Percentiles rank a stretch among this genome's conserved stretches.
Evolutionary conservation across 2,329 filamentous ascomycete genomes (phyloP).

Genomic region (Xylaria polymorpha): DNA sequence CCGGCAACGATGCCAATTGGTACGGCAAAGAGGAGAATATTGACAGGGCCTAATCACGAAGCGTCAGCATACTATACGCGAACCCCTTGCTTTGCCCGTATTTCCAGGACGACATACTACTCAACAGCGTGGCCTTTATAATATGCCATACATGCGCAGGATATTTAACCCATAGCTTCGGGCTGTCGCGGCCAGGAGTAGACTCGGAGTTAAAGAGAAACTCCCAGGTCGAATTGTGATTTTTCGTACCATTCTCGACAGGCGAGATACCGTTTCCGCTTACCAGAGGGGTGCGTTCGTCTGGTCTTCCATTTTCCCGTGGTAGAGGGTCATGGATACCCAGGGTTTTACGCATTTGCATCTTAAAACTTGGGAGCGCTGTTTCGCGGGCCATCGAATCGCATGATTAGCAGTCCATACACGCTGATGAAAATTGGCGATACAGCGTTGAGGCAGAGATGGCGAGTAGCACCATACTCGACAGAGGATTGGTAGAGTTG

Average conservation of each 20-base stretch:
- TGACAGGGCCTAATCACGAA: slow-evolving; percentile 65
- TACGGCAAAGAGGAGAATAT: slow-evolving; percentile 78
- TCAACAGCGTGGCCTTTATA: slow-evolving; percentile 67
- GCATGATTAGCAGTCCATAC: slow-evolving; percentile 46
- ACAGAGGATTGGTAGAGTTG: not conserved
- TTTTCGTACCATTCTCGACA: slow-evolving; percentile 38
- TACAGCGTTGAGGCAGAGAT: slow-evolving; percentile 6
- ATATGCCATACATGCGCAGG: slow-evolving; percentile 65
- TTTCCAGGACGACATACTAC: slow-evolving; percentile 60
- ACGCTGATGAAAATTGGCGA: slow-evolving; percentile 10
- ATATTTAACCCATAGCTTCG: slow-evolving; percentile 58
- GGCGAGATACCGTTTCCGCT: slow-evolving; percentile 31
- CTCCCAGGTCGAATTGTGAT: slow-evolving; percentile 47
- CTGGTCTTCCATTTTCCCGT: slow-evolving; percentile 43
- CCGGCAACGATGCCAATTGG: slow-evolving; percentile 78
- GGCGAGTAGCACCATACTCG: slow-evolving; percentile 24
- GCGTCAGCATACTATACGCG: slow-evolving; percentile 34
- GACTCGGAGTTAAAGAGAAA: slow-evolving; percentile 63
- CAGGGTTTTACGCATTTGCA: slow-evolving; percentile 43
- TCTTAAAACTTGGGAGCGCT: slow-evolving; percentile 47
- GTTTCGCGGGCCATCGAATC: slow-evolving; percentile 45
- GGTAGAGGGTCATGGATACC: slow-evolving; percentile 20
- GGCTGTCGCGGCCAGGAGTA: slow-evolving; percentile 65
- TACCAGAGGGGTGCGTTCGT: slow-evolving; percentile 47
- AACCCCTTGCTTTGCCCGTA: not conserved